These are phyloP conservation scores for Alternaria viburni DNA, from an alignment of 2,329 filamentous ascomycete species.

Conservation along the genomic window DNA sequence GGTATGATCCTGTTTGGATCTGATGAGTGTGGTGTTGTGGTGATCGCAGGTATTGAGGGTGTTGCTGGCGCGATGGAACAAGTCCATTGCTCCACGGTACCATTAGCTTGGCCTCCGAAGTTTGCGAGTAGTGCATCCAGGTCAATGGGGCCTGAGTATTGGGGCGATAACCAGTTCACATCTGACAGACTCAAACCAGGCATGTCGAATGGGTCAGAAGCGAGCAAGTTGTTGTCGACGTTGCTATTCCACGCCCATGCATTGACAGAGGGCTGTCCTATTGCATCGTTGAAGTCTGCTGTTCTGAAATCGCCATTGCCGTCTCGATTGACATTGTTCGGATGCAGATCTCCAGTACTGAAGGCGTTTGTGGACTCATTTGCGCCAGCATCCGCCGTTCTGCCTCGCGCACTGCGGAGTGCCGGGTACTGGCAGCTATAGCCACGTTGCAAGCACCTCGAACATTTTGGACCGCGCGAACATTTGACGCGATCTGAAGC, in stretches of 20 bases:
- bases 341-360: background rate
- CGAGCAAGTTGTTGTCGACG: background rate
- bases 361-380: background rate
- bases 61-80: background rate
- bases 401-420: background rate
- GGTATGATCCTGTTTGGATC: background rate
- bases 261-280: background rate
- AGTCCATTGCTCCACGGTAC: background rate
- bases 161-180: slow-evolving; percentile 17
- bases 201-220: slow-evolving; percentile 1
- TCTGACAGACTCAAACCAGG: slow-evolving; percentile 8
- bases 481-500: slow-evolving; percentile 36
- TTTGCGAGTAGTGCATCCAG: slow-evolving; percentile 9
- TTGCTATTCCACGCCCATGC: background rate
- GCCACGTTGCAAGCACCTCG: slow-evolving; percentile 27
- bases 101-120: background rate
- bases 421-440: slow-evolving; percentile 31
- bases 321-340: background rate
- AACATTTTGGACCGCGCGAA: slow-evolving; percentile 33
- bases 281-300: background rate
- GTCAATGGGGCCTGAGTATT: slow-evolving; percentile 10
- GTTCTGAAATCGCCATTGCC: background rate
- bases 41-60: background rate
- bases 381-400: background rate
- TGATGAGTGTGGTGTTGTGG: slow-evolving; percentile 3